phyloP scores from a whole-genome alignment of 2,329 filamentous ascomycete genomes.

The Massarina eburnea region DNA sequence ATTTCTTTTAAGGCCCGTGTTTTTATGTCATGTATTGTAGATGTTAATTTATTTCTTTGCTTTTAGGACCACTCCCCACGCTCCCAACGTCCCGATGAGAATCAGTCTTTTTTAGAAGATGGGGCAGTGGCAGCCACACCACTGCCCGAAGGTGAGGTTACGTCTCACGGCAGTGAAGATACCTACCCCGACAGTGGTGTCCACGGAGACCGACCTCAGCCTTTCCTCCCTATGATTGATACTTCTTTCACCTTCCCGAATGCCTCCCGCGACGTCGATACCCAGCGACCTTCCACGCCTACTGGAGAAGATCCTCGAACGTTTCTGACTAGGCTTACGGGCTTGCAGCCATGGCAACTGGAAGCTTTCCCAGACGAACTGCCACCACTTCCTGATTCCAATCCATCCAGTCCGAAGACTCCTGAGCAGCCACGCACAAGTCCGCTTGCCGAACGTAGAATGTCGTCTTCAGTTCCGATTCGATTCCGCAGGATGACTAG shows the following conservation, averaged over 20 bases:
- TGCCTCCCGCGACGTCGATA: slow-evolving; percentile 19
- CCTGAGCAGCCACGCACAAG: slow-evolving; percentile 25
- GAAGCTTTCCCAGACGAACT: slow-evolving; percentile 40
- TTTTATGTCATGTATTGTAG: slow-evolving; percentile 16
- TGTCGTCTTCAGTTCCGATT: slow-evolving; percentile 54
- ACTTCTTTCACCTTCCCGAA: slow-evolving; percentile 23
- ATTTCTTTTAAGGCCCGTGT: slow-evolving; percentile 31
- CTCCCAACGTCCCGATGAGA: slow-evolving; percentile 39
- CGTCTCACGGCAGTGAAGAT: slow-evolving; percentile 17
- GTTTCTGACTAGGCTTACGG: slow-evolving; percentile 37
- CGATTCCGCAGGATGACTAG: slow-evolving; percentile 54
- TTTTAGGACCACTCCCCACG: slow-evolving; percentile 34
- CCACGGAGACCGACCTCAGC: slow-evolving; percentile 36
- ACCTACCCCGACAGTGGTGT: slow-evolving; percentile 28
- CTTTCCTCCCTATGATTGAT: slow-evolving; percentile 28
- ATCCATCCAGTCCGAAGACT: slow-evolving; percentile 29
- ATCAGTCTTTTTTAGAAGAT: slow-evolving; percentile 65
- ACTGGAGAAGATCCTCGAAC: slow-evolving; percentile 36
- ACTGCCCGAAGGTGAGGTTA: slow-evolving; percentile 45
- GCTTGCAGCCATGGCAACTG: slow-evolving; percentile 37
- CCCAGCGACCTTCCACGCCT: slow-evolving; percentile 31
- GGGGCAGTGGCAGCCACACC: slow-evolving; percentile 60
- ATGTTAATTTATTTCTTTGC: slow-evolving; percentile 14
- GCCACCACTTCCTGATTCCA: slow-evolving; percentile 34
- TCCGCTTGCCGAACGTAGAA: slow-evolving; percentile 21